Base-by-base conservation (phyloP, 306 rosid species). In the Clitoria ternatea region DNA sequence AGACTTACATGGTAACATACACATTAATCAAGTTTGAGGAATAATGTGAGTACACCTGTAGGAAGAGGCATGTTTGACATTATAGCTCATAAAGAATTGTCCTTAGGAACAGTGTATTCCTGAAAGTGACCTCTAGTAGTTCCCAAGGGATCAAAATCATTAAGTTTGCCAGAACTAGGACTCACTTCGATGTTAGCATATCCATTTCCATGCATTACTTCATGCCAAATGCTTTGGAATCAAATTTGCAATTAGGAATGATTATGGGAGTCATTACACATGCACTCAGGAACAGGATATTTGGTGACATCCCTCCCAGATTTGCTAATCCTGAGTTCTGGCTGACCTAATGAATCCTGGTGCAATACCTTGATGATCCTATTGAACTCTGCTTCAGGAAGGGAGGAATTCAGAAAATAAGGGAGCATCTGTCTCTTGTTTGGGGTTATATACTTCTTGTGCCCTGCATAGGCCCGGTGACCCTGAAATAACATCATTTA, bases 361-460 rank as follows among this genome's bases (percentile, higher is more conserved):
- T 94, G 99, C 81, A 94, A 54, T 72, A 77, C 89, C 70, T 45
- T 89, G 67, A 94, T 77, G 72, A 94, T 80, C 43, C 50, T 77
- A 40, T 82, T 87, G 57, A 91, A 94, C 80, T 87, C 96, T 18
- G 73, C 81, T 79, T 89, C 96, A 15, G 96, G 86, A 40, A 91
- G 81, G 33, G 88, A 83, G 20, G 96, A 80, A 48, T 87, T 79
- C 70, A 94, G 63, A 73, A 94, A 91, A 80, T 87, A 82, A 1
- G 92, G 90, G 3, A 89, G 95, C 97, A 94, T 91, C 15, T 94
- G 95, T 59, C 99, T 84, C 76, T 94, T 94, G 83, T 94, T 88
- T 61, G 97, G 97, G 24, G 99, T 91, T 84, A 94, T 90, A 56
- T 87, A 91, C 79, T 91, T 94, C 83, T 85, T 94, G 87, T 94